These are phyloP conservation scores for Ogataea ramenticola DNA, from an alignment of 805 yeast genomes.

Conservation along the genomic window DNA sequence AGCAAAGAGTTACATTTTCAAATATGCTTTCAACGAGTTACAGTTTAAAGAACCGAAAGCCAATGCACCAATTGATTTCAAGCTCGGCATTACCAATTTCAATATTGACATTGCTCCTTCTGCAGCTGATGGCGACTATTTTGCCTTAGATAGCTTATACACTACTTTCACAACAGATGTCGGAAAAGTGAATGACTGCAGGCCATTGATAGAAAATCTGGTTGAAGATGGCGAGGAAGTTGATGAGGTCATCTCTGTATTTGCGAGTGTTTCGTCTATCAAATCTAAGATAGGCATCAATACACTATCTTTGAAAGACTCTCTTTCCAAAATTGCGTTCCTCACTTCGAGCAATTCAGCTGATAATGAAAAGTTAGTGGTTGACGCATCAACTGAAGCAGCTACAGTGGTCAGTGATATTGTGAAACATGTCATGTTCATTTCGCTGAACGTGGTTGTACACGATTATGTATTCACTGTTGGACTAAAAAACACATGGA, in stretches of 20 bases:
- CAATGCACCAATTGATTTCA: neutral
- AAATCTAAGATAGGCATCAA: constrained; percentile 1
- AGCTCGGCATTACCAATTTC: neutral
- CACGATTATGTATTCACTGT: constrained; percentile 13
- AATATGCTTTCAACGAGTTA: constrained; percentile 33
- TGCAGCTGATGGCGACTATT: neutral
- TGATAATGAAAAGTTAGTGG: neutral
- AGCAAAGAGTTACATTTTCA: constrained; percentile 48
- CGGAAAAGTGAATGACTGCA: neutral
- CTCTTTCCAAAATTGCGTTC: neutral
- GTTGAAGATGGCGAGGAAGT: neutral
- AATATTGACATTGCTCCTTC: neutral
- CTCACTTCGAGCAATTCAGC: constrained; percentile 5
- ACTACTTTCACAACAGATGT: neutral
- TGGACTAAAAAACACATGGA: constrained; percentile 14
- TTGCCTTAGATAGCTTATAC: neutral
- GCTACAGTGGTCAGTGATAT: neutral
- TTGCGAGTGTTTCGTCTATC: neutral
- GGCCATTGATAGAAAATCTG: too few species aligned
- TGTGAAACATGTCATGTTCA: neutral
- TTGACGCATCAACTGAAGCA: too few species aligned
- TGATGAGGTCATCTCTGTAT: neutral
- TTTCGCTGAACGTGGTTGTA: constrained; percentile 7
- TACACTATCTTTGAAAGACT: constrained; percentile 1
- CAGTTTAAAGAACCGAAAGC: neutral